Conservation (phyloP, 768 basidiomycete genomes). For the Kwoniella botswanensis region DNA sequence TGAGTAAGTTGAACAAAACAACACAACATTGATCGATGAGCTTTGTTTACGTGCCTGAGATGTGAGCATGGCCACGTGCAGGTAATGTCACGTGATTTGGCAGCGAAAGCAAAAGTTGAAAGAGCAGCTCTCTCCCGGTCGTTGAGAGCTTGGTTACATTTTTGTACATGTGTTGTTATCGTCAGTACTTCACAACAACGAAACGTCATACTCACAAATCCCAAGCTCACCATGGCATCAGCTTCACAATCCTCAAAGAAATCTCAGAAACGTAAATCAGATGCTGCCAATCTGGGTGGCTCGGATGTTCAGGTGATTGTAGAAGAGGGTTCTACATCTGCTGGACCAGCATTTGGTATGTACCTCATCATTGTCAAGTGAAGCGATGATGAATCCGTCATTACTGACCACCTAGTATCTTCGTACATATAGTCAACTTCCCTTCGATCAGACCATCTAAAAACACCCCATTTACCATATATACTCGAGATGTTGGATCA, state of each 20-base stretch:
- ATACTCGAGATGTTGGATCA: conserved; percentile 36
- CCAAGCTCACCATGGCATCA: conserved; percentile 18
- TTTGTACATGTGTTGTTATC: neutral
- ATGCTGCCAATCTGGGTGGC: conserved; percentile 9
- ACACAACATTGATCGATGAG: neutral
- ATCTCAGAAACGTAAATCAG: conserved; percentile 46
- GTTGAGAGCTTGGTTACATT: neutral
- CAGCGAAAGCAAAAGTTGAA: conserved; percentile 11
- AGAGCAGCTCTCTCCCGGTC: neutral
- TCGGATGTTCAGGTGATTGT: conserved; percentile 36
- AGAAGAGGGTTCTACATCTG: conserved; percentile 28
- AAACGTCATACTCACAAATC: neutral
- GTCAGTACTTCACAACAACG: neutral
- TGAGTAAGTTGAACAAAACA: no score
- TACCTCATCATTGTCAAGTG: no score
- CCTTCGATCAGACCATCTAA: conserved; percentile 53
- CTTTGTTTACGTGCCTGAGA: conserved; percentile 22
- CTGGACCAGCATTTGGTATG: conserved; percentile 52
- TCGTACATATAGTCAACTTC: no score
- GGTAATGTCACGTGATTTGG: conserved; percentile 11
- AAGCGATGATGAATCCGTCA: no score
- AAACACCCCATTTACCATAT: conserved; percentile 51
- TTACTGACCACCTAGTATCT: no score
- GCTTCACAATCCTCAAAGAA: conserved; percentile 18
- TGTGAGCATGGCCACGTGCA: neutral